Evolutionary conservation across 768 basidiomycete genomes (phyloP), one percentile per base, ranked within the genome.

Genomic region (Lentinula sp.): DNA sequence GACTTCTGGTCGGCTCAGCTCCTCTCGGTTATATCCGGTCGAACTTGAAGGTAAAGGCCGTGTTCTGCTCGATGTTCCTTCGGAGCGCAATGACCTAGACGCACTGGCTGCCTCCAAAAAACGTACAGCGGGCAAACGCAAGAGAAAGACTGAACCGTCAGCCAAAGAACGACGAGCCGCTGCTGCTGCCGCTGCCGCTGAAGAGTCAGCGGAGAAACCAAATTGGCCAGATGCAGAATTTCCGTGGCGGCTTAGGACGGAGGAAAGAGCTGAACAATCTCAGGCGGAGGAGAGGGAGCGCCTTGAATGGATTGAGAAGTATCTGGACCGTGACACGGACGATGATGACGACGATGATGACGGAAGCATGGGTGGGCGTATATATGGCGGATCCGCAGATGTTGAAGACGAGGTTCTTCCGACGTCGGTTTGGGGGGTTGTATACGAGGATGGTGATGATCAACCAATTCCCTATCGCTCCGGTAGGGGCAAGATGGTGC

Each of bases 191-290:
- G 66, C 64, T 45, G 65, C 62, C 5, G 65, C 68, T 18, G 78
- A 77, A 40, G 72, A 72, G n/a, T 64, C 68, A 4, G 52, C 69
- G 1, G 80, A 82, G 39, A 80, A 73, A 57, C 88, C 89, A 9
- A 86, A 89, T 67, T 93, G 91, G 91, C 87, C 86, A 6, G 91
- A 93, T 66, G 65, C 76, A 7, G 84, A 85, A 71, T 92, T 91
- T 67, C 91, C 91, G 21, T 93, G 91, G 91, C 81, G 80, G 53
- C 68, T 86, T 64, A 77, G 85, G 58, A 77, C 75, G n/a, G 78
- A 83, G 63, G 81, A 86, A 68, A 78, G 80, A 35, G 74, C 75
- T 23, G 82, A 84, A 53, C 64, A 77, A 50, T 76, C 77, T 23
- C 81, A 80, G 66, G 77, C 78, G 34, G 80, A 85, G 67, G 77